Conservation (phyloP, 78 protist species). For the Cavenderia fasciculata region DNA sequence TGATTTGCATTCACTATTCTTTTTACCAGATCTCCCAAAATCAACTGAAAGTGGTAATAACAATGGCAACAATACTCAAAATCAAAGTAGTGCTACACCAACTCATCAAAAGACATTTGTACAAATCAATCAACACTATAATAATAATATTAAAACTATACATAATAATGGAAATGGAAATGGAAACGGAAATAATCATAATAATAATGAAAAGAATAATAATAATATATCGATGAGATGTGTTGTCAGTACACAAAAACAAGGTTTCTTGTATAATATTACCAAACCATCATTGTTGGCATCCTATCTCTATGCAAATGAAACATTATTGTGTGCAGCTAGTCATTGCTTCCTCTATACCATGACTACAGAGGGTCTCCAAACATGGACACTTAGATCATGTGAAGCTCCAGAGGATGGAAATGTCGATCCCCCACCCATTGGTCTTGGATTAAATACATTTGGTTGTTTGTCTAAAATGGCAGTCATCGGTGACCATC, state of each 20-base stretch:
- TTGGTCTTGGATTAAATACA: conserved; percentile 16
- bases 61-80: background rate
- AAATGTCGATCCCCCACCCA: conserved; percentile 41
- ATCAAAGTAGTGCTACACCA: no score
- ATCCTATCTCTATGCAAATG: conserved; percentile 48
- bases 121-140: background rate
- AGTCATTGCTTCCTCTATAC: conserved; percentile 56
- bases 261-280: conserved; percentile 54
- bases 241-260: conserved; percentile 29
- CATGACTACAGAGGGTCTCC: conserved; percentile 25
- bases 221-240: conserved; percentile 11
- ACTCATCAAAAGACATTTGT: no score
- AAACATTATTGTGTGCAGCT: conserved; percentile 41
- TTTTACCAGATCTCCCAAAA: conserved; percentile 32
- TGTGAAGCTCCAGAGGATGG: conserved; percentile 68
- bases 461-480: background rate
- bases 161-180: background rate
- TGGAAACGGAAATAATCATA: background rate
- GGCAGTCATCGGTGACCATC: conserved; percentile 64
- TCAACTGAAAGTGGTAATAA: background rate
- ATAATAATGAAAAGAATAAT: background rate
- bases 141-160: background rate
- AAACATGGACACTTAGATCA: conserved; percentile 70
- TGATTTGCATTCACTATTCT: conserved; percentile 32
- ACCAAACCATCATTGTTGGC: conserved; percentile 36